Evolutionary conservation across 441 rosid species (phyloP).

Genomic region (Gossypium gossypioides): DNA sequence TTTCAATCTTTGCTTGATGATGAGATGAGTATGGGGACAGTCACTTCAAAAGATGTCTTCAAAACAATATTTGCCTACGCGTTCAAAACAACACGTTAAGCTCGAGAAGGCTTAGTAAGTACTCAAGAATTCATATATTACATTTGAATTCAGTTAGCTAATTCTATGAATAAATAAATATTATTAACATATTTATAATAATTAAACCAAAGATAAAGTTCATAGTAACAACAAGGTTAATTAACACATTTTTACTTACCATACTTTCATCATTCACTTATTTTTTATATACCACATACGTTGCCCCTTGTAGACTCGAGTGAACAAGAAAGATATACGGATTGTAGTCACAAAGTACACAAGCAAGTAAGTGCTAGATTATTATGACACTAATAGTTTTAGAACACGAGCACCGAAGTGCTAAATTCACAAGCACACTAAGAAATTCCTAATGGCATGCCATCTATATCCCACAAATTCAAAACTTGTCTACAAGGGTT

Average conservation of each 20-base stretch:
- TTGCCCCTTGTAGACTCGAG: neutral
- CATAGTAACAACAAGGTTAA: neutral
- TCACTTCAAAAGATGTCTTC: neutral
- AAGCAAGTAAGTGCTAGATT: neutral
- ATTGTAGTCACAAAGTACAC: neutral
- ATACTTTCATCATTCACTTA: neutral
- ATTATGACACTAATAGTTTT: neutral
- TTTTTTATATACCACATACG: too few relatives aligned
- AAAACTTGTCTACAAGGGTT: neutral
- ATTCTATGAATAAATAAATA: neutral
- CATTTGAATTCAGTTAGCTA: neutral
- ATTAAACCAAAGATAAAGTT: too few relatives aligned
- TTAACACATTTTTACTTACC: neutral
- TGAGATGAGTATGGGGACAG: neutral
- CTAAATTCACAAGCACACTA: neutral
- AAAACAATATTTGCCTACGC: neutral
- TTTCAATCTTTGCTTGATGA: neutral
- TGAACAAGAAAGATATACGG: neutral
- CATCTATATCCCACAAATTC: neutral
- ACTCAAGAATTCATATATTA: neutral
- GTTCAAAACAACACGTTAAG: too few relatives aligned
- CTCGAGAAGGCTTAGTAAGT: too few relatives aligned
- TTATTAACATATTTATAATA: too few relatives aligned
- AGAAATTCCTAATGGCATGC: neutral
- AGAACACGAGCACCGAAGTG: neutral